Conservation (phyloP, 163 green algal genomes). For the Dunaliella salina region DNA sequence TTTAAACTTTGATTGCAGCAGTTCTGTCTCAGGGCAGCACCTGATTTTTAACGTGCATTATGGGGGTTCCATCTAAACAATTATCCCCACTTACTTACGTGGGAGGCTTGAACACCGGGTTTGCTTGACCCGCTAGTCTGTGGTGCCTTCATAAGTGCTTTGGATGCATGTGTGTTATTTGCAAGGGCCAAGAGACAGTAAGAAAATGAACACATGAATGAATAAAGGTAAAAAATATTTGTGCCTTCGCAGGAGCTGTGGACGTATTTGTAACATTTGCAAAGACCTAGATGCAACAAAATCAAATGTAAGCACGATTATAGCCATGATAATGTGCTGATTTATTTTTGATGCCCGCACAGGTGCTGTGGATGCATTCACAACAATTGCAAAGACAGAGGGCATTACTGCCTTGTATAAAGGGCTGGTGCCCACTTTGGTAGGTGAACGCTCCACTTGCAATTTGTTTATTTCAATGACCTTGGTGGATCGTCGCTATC, state of each 20-base stretch:
- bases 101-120: too few relatives aligned
- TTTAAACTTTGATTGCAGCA: too few relatives aligned
- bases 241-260: slow-evolving; percentile 48
- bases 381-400: slow-evolving; percentile 63
- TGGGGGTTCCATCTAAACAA: too few relatives aligned
- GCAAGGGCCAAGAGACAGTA: slow-evolving; percentile 53
- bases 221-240: too few relatives aligned
- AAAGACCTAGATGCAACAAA: slow-evolving; percentile 49
- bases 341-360: slow-evolving; percentile 6
- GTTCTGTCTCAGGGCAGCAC: too few relatives aligned
- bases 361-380: slow-evolving; percentile 62
- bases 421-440: slow-evolving; percentile 75
- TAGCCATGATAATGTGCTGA: neutral
- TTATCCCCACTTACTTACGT: too few relatives aligned
- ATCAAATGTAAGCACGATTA: too few relatives aligned
- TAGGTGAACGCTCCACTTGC: too few relatives aligned
- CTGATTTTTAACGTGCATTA: too few relatives aligned
- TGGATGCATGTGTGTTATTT: slow-evolving; percentile 59
- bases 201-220: too few relatives aligned
- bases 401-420: slow-evolving; percentile 78
- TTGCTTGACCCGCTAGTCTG: too few relatives aligned
- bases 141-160: slow-evolving; percentile 45
- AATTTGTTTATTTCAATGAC: neutral
- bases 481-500: too few relatives aligned
- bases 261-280: slow-evolving; percentile 61